Evolutionary conservation across 345 rosid species (phyloP).

Genomic region (Geranium rotundifolium): DNA sequence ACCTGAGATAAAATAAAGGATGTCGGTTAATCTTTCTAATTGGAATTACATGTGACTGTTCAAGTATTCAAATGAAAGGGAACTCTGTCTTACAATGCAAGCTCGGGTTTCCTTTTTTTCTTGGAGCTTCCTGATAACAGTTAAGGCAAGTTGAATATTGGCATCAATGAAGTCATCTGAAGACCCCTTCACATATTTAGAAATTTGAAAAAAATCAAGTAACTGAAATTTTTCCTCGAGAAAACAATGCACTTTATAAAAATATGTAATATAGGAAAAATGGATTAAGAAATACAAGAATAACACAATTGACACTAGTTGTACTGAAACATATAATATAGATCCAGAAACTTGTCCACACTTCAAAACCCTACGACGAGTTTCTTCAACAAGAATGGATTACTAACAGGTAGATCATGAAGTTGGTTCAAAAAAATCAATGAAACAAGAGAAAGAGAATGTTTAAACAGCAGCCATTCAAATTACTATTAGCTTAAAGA

Average conservation of each 20-base stretch:
- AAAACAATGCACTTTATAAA: neutral
- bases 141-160: constrained; percentile 76
- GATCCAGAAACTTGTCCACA: too few relatives aligned
- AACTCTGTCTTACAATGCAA: constrained; percentile 51
- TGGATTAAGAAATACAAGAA: too few relatives aligned
- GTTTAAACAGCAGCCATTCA: neutral
- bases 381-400: too few relatives aligned
- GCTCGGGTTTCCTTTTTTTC: constrained; percentile 60
- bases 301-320: too few relatives aligned
- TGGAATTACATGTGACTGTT: neutral
- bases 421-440: too few relatives aligned
- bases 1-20: constrained; percentile 36
- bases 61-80: constrained; percentile 1
- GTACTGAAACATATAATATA: too few relatives aligned
- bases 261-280: neutral
- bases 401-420: neutral
- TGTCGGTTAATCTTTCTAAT: constrained; percentile 1
- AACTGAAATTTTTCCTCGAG: neutral
- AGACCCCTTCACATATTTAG: constrained; percentile 69
- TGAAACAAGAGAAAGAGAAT: neutral
- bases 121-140: constrained; percentile 67
- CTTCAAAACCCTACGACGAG: too few relatives aligned
- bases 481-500: neutral
- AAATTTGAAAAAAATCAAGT: constrained; percentile 22
- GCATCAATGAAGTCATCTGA: constrained; percentile 95